A percentile compares a stretch with the other conserved stretches of the same genome.
Evolutionary conservation across 495 filamentous ascomycete species (phyloP).

Genomic region (Hypoxylon trugodes): DNA sequence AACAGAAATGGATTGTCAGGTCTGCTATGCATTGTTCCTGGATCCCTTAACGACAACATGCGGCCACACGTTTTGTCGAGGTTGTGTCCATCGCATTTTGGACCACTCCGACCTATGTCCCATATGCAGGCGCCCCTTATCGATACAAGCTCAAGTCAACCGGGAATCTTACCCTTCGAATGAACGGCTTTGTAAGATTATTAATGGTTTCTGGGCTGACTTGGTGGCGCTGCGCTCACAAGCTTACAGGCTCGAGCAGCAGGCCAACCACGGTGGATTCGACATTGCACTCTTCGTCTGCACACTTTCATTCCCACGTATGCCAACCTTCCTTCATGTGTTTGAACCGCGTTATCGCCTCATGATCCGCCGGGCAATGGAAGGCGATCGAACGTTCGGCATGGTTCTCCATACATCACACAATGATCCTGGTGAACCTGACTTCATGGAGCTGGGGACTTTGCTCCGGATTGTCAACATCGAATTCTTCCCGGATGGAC

Average conservation of each 20-base stretch:
- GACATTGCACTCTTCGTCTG: constrained; percentile 82
- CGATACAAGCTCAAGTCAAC: constrained; percentile 64
- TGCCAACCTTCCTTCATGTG: constrained; percentile 88
- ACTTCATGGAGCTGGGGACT: constrained; percentile 80
- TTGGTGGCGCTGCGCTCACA: constrained; percentile 54
- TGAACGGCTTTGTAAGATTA: constrained; percentile 63
- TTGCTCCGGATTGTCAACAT: constrained; percentile 75
- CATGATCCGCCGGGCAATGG: constrained; percentile 83
- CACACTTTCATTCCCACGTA: constrained; percentile 78
- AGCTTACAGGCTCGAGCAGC: constrained; percentile 45
- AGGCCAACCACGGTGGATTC: constrained; percentile 59
- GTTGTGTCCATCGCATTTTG: constrained; percentile 75
- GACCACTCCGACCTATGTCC: constrained; percentile 82
- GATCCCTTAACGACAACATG: constrained; percentile 86
- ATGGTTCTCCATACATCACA: constrained; percentile 67
- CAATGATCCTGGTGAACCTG: constrained; percentile 39
- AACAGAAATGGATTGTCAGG: constrained; percentile 82
- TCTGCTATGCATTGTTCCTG: constrained; percentile 81
- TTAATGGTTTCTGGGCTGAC: constrained; percentile 72
- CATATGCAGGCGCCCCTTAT: constrained; percentile 73
- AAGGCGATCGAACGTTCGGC: constrained; percentile 77
- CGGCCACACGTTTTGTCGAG: constrained; percentile 88
- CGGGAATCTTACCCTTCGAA: constrained; percentile 66
- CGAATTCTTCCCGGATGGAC: constrained; percentile 78
- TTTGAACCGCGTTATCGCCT: constrained; percentile 90